Base-by-base conservation (phyloP, 768 basidiomycete genomes). In the Floccularia luteovirens region DNA sequence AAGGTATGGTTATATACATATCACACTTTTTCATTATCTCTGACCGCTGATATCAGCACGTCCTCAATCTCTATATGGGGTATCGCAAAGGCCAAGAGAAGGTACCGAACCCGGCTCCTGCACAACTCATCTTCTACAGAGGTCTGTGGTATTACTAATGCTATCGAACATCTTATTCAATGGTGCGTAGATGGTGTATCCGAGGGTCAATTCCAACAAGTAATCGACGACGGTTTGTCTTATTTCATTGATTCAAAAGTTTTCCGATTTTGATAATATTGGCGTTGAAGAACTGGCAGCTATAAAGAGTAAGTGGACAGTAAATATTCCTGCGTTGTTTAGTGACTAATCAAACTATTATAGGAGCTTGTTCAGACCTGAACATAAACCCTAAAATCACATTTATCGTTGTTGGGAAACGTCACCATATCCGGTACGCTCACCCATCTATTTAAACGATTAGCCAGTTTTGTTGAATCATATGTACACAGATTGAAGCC, bases 391-490 rank as follows among this genome's bases (percentile, higher is more conserved):
- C 77, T 0, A 77, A 72, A 38, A 83, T 90, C 22, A 90, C 89
- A 0, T 62, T 90, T 17, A 72, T 90, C 37, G 67, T 90, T 19
- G 88, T 90, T 5, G 87, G 84, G 12, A 91, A 90, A 53, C 70
- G 82, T 2, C 81, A 84, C 52, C 81, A 82, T 39, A 69, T 79
- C 36, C 66, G 76, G 52, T 63, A 41, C 23, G 53, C 41, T 34
- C 1, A 32, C 16, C n/a, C 14, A 22, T 28, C 27, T 28, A 28
- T 14, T 22, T 39, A 16, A 13, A 14, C 24, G 20, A 8, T 39
- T 12, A 14, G 22, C 36, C 25, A 17, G 3, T 12, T 37, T 24
- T 13, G 38, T 11, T 3, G n/a, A 14, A 19, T 12, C 24, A 3
- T 12, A 16, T 31, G 10, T 7, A 28, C n/a, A 12, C 38, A 69